Percentiles rank a stretch among this genome's conserved stretches.
Evolutionary conservation across 1,284 basidiomycete genomes (phyloP).

Genomic region (Malassezia dermatis): DNA sequence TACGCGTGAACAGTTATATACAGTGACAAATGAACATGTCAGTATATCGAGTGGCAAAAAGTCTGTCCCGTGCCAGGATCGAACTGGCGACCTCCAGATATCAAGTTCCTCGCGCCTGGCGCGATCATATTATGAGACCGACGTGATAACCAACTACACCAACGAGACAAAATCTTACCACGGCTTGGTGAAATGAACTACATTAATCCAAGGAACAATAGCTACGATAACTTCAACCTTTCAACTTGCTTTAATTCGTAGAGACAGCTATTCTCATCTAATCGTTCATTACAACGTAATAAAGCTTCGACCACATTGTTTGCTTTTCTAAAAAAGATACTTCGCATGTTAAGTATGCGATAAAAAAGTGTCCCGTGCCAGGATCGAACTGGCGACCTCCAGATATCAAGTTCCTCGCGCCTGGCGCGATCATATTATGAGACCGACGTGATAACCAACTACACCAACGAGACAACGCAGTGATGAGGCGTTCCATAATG

Average conservation of each 20-base stretch:
- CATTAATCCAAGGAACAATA: not conserved
- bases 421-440: slow-evolving; percentile 20
- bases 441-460: slow-evolving; percentile 23
- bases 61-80: slow-evolving; percentile 21
- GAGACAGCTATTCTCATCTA: no score
- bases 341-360: no score
- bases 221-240: no score
- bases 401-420: slow-evolving; percentile 17
- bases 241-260: no score
- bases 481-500: not conserved
- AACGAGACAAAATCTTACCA: slow-evolving; percentile 13
- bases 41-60: not conserved
- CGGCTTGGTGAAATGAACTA: not conserved
- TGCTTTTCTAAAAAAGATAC: no score
- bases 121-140: slow-evolving; percentile 22
- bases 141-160: slow-evolving; percentile 23
- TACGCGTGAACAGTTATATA: no score
- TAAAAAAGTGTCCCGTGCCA: slow-evolving; percentile 19
- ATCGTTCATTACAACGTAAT: no score
- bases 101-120: slow-evolving; percentile 15
- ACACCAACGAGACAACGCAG: slow-evolving; percentile 17
- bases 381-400: slow-evolving; percentile 24
- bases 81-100: slow-evolving; percentile 23
- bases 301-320: no score
- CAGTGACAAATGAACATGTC: no score